Percentiles rank a stretch among this genome's conserved stretches.
Evolutionary conservation across 2,329 filamentous ascomycete species (phyloP).

Genomic region (Microcera coccophila): DNA sequence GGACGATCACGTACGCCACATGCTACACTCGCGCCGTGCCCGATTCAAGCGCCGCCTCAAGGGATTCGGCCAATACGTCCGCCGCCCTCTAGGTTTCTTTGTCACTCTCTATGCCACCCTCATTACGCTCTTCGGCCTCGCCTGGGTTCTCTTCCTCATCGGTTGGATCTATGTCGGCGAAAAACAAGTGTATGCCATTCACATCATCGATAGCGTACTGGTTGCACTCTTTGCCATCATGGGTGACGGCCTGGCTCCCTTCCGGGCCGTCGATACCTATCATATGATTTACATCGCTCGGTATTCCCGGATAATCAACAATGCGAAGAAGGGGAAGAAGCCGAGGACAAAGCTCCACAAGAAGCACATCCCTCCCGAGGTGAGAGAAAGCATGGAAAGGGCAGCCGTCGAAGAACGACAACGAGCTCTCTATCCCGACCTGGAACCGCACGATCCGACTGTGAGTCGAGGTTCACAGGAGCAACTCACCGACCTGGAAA

Average conservation of each 20-base stretch:
- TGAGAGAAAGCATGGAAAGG: conserved; percentile 13
- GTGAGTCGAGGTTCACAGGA: conserved; percentile 41
- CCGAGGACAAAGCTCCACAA: conserved; percentile 20
- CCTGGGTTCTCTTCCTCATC: conserved; percentile 89
- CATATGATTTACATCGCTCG: conserved; percentile 80
- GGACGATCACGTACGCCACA: conserved; percentile 83
- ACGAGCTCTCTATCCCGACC: neutral
- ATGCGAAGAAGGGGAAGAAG: conserved; percentile 49
- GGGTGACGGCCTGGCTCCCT: conserved; percentile 68
- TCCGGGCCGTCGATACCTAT: conserved; percentile 77
- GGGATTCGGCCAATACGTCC: conserved; percentile 76
- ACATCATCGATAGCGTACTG: conserved; percentile 67
- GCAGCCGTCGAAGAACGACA: neutral
- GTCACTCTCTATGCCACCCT: conserved; percentile 79
- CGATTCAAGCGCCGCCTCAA: conserved; percentile 76
- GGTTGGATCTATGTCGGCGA: conserved; percentile 82
- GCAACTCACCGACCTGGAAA: conserved; percentile 37
- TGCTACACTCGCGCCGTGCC: conserved; percentile 76
- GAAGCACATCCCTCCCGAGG: conserved; percentile 14
- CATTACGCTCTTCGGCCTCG: conserved; percentile 79
- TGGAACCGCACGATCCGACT: neutral
- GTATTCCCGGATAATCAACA: conserved; percentile 46
- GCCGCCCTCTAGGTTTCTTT: conserved; percentile 72
- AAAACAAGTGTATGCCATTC: conserved; percentile 64
- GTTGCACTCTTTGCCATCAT: conserved; percentile 69